Evolutionary conservation across 306 rosid genomes (phyloP).

Genomic region (Urtica urens): DNA sequence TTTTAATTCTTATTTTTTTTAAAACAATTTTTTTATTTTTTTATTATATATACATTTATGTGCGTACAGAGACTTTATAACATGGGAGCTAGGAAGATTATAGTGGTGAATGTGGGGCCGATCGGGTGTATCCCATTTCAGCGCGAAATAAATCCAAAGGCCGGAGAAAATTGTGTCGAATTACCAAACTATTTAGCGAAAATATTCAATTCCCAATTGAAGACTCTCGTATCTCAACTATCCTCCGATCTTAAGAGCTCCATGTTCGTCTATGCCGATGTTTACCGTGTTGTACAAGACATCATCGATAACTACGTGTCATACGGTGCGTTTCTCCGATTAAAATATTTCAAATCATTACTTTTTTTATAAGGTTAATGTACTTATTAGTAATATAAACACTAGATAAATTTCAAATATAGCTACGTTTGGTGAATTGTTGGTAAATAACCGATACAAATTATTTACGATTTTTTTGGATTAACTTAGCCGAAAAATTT

Average conservation of each 20-base stretch:
- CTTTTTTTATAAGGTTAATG: not conserved
- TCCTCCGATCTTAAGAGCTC: constrained; percentile 27
- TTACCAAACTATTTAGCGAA: constrained; percentile 42
- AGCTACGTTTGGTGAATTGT: too few species aligned
- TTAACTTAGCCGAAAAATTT: too few species aligned
- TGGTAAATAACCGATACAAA: too few species aligned
- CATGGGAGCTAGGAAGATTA: constrained; percentile 53
- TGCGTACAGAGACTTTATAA: constrained; percentile 54
- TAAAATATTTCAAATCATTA: not conserved
- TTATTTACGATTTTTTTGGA: too few species aligned
- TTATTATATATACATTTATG: too few species aligned
- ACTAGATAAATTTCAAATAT: too few species aligned
- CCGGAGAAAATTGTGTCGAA: constrained; percentile 35
- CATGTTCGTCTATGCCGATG: constrained; percentile 53
- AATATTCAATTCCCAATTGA: constrained; percentile 37
- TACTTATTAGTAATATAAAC: too few species aligned
- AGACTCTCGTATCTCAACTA: constrained; percentile 36
- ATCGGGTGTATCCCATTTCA: constrained; percentile 67
- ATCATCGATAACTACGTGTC: constrained; percentile 32
- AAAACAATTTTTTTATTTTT: too few species aligned
- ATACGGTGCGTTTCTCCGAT: constrained; percentile 20
- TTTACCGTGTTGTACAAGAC: constrained; percentile 38
- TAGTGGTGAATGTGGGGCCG: constrained; percentile 65
- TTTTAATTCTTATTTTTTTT: too few species aligned
- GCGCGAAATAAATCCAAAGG: constrained; percentile 42